Percentiles rank a stretch among this genome's conserved stretches.
These are phyloP conservation scores for Wakefieldia striispora DNA, from an alignment of 768 basidiomycete genomes.

Conservation along the genomic window DNA sequence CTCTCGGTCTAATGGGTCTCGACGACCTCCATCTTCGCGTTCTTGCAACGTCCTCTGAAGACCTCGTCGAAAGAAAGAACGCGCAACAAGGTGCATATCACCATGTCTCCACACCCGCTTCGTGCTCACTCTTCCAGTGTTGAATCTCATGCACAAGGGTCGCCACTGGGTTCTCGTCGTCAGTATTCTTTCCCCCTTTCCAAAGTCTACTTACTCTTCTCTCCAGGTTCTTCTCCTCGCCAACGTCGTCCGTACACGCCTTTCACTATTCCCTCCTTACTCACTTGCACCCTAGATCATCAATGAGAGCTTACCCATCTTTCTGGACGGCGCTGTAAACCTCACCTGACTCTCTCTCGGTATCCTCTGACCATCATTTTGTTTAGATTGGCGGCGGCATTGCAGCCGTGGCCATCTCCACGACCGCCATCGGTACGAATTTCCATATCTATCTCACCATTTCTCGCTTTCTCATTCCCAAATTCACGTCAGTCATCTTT, in stretches of 20 bases:
- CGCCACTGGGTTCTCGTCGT: conserved; percentile 96
- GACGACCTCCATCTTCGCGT: conserved; percentile 91
- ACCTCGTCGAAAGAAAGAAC: conserved; percentile 61
- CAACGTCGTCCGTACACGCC: conserved; percentile 67
- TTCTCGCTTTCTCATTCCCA: too few relatives aligned
- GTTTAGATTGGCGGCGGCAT: conserved; percentile 64
- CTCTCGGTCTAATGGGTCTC: conserved; percentile 90
- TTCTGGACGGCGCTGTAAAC: conserved; percentile 66
- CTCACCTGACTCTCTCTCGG: conserved; percentile 53
- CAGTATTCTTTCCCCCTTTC: conserved; percentile 11
- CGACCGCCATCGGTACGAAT: conserved; percentile 52
- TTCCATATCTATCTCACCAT: too few relatives aligned
- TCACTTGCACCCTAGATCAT: conserved; percentile 54
- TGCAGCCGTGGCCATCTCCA: conserved; percentile 76
- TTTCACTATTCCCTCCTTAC: neutral
- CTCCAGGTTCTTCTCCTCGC: conserved; percentile 86
- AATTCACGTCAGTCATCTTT: too few relatives aligned
- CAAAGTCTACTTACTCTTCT: conserved; percentile 1
- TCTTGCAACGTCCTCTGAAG: conserved; percentile 77
- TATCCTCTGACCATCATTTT: conserved; percentile 37
- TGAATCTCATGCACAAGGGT: conserved; percentile 57
- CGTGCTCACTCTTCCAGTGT: conserved; percentile 37
- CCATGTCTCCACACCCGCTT: neutral
- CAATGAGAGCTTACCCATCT: conserved; percentile 80
- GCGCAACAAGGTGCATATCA: conserved; percentile 58